Evolutionary conservation across 1,284 basidiomycete species (phyloP), one percentile per base, ranked within the genome.

Genomic region (Ceratobasidium sp.): DNA sequence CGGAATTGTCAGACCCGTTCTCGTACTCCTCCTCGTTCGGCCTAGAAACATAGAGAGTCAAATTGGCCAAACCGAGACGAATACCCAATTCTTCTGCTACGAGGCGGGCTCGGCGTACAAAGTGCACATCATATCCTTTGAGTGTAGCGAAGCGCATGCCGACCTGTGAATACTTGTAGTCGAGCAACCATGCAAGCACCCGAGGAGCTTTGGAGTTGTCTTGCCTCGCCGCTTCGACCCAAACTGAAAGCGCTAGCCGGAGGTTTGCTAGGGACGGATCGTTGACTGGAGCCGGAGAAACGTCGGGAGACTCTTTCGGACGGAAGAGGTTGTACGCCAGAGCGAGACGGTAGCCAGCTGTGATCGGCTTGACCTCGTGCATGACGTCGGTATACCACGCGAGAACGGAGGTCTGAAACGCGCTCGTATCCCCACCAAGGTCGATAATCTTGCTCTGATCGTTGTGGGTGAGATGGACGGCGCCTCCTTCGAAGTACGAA

Each of bases 361-460:
- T 84, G 47, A 88, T 79, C 3, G 84, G 83, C 74, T 86, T 84
- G 64, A 87, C 81, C 78, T 85, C 84, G 73, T 86, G 85, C 27
- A 79, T 78, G 45, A 86, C 86, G 73, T 86, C 85, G 5, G 85
- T 85, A 75, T 86, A 88, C 86, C 86, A 87, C 0, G 86, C 82
- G 6, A 87, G 78, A 7, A 86, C 80, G 1, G 83, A 79, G 0
- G 84, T 85, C 6, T 79, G 77, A 3, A 79, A 75, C 0, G 80
- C 66, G 41, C 82, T 83, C 11, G 36, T 41, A 50, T 78, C 74
- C 1, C 75, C 33, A 6, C 83, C 78, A 27, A 82, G 78, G 76
- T 86, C 83, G 76, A 84, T 80, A 33, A 45, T 0, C 36, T 41
- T 41, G 36, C 36, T 41, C 6, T 4, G 6, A 11, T 15, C 47